Percentiles rank a stretch among this genome's conserved stretches.
Conservation (phyloP, 1,284 basidiomycete species). For the Waitea zeae region DNA sequence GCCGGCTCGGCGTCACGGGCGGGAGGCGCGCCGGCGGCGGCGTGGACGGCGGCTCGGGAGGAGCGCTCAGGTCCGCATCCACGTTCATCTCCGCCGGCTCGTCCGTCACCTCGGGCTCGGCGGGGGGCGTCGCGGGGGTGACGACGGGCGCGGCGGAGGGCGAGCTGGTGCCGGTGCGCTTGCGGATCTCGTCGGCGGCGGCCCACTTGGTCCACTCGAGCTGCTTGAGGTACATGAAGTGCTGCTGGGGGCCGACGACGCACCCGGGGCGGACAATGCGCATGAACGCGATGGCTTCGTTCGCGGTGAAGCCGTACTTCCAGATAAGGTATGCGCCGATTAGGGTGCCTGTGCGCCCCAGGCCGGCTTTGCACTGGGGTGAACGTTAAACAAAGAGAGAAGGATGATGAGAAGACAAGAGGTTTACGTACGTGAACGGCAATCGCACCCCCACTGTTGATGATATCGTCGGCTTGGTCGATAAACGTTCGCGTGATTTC, state of each 20-base stretch:
- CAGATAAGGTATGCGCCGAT: constrained; percentile 97
- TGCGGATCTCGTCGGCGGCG: constrained; percentile 57
- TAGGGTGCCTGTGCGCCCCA: constrained; percentile 86
- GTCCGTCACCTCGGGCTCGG: constrained; percentile 44
- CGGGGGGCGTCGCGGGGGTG: constrained; percentile 69
- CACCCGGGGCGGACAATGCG: constrained; percentile 91
- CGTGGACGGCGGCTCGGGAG: constrained; percentile 15
- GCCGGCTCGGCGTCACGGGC: constrained; percentile 63
- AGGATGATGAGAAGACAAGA: too few species aligned
- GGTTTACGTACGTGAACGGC: constrained; percentile 64
- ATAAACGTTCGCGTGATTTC: constrained; percentile 90
- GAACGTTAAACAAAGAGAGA: constrained; percentile 9
- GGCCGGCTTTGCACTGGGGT: constrained; percentile 78
- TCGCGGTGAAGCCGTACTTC: constrained; percentile 98
- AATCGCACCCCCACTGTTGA: constrained; percentile 66
- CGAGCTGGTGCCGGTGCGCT: constrained; percentile 22
- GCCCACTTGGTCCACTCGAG: constrained; percentile 91
- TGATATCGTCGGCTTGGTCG: constrained; percentile 62
- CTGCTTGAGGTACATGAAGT: constrained; percentile 95
- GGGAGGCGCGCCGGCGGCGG: constrained; percentile 22
- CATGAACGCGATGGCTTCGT: constrained; percentile 97
- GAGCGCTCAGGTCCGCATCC: constrained; percentile 14
- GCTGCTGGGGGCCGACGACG: constrained; percentile 87
- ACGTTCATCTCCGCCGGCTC: constrained; percentile 19
- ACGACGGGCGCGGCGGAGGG: constrained; percentile 29